Evolutionary conservation across 78 protist species (phyloP).

Genomic region (Cavenderia fasciculata): DNA sequence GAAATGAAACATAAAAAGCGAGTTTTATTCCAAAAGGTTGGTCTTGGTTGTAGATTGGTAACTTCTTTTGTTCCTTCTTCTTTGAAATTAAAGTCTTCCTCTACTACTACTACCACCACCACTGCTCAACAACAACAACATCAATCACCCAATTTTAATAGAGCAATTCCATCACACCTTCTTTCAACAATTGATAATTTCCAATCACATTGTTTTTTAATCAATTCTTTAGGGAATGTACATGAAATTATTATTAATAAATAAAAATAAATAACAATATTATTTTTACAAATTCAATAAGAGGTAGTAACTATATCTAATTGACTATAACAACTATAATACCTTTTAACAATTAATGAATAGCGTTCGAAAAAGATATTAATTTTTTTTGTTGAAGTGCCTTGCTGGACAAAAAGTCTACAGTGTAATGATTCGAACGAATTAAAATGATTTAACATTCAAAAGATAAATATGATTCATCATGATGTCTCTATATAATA

Average conservation of each 20-base stretch:
- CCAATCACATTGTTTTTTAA: constrained; percentile 10
- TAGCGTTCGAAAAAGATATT: too few species aligned
- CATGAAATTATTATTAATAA: background rate
- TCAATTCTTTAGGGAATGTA: background rate
- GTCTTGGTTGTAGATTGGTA: constrained; percentile 53
- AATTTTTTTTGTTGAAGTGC: too few species aligned
- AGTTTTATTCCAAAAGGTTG: constrained; percentile 57
- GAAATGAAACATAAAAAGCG: constrained; percentile 47
- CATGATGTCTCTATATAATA: too few species aligned
- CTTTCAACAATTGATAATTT: background rate
- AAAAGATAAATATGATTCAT: too few species aligned
- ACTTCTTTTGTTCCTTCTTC: constrained; percentile 6
- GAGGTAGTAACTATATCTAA: too few species aligned
- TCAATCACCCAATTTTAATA: too few species aligned
- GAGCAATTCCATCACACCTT: background rate
- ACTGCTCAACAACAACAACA: constrained; percentile 4
- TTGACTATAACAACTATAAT: too few species aligned
- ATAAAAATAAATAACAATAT: background rate
- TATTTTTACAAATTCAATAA: too few species aligned
- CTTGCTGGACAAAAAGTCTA: too few species aligned
- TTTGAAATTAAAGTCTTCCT: background rate
- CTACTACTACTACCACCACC: background rate
- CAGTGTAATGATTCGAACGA: too few species aligned
- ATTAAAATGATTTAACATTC: too few species aligned
- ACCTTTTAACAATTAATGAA: too few species aligned